Conservation (phyloP, 78 protist species). For the Dictyostelium discoideum region DNA sequence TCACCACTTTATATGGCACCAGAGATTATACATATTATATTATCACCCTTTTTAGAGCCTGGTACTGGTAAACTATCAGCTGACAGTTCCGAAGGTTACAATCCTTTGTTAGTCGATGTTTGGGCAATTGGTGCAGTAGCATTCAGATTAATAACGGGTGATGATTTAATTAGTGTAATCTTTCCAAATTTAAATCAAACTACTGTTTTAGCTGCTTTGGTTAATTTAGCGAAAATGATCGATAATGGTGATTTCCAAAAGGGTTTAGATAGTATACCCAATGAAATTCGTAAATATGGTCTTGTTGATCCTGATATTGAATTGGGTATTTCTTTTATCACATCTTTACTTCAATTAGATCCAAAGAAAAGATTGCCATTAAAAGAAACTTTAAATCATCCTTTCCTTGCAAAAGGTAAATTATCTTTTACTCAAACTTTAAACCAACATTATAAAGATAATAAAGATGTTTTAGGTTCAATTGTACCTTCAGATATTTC, state of each 20-base stretch:
- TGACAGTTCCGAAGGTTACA: constrained; percentile 43
- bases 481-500: constrained; percentile 8
- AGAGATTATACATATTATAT: constrained; percentile 41
- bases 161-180: constrained; percentile 34
- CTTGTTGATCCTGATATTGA: constrained; percentile 8
- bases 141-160: constrained; percentile 43
- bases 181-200: constrained; percentile 56
- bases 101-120: constrained; percentile 47
- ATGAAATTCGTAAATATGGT: constrained; percentile 31
- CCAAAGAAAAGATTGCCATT: constrained; percentile 52
- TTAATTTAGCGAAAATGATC: constrained; percentile 50
- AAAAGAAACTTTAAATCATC: constrained; percentile 35
- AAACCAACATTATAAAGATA: constrained; percentile 5
- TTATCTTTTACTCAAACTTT: constrained; percentile 1
- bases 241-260: constrained; percentile 58
- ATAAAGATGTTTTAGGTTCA: not conserved
- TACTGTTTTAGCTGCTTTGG: constrained; percentile 49
- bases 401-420: constrained; percentile 41
- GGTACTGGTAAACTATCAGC: constrained; percentile 36
- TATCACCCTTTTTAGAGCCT: constrained; percentile 55
- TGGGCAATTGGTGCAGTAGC: constrained; percentile 75
- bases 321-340: constrained; percentile 10
- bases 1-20: constrained; percentile 76
- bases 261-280: constrained; percentile 46
- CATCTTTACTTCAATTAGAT: not conserved